Percentiles rank a stretch among this genome's conserved stretches.
phyloP scores from a whole-genome alignment of 1,139 yeast genomes.

The Blastobotrys capitulatus region DNA sequence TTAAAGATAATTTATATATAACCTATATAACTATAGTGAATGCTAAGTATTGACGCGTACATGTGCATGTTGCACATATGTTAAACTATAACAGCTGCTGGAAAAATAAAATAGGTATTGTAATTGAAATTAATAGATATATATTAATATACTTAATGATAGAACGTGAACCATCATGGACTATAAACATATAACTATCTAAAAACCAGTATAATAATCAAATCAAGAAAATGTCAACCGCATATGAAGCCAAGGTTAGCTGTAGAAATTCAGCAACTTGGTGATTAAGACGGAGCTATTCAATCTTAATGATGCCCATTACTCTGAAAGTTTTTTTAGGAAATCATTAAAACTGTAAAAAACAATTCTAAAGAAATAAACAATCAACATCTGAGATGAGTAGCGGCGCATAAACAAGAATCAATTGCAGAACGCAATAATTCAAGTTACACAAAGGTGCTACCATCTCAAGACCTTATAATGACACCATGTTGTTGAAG shows the following conservation, averaged over 20 bases:
- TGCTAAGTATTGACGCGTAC: no score
- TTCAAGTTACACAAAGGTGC: background rate
- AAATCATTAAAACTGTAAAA: background rate
- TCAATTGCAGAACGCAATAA: constrained; percentile 1
- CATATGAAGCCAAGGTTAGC: constrained; percentile 14
- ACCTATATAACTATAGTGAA: no score
- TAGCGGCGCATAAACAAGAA: constrained; percentile 2
- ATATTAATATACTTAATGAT: no score
- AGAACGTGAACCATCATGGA: no score
- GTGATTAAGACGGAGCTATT: constrained; percentile 15
- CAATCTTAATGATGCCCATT: constrained; percentile 1
- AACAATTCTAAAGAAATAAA: background rate
- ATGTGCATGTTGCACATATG: no score
- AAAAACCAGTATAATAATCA: no score
- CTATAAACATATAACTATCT: no score
- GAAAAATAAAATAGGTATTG: no score
- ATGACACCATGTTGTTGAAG: background rate
- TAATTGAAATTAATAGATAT: no score
- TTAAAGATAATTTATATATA: no score
- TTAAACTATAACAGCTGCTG: no score
- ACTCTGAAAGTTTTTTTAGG: background rate
- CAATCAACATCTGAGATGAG: background rate
- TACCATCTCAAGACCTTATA: background rate
- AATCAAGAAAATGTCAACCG: constrained; percentile 16
- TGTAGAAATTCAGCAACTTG: constrained; percentile 12